A percentile compares a stretch with the other conserved stretches of the same genome.
These are phyloP conservation scores for Rhizopogon sp. DNA, from an alignment of 768 basidiomycete genomes.

Conservation along the genomic window DNA sequence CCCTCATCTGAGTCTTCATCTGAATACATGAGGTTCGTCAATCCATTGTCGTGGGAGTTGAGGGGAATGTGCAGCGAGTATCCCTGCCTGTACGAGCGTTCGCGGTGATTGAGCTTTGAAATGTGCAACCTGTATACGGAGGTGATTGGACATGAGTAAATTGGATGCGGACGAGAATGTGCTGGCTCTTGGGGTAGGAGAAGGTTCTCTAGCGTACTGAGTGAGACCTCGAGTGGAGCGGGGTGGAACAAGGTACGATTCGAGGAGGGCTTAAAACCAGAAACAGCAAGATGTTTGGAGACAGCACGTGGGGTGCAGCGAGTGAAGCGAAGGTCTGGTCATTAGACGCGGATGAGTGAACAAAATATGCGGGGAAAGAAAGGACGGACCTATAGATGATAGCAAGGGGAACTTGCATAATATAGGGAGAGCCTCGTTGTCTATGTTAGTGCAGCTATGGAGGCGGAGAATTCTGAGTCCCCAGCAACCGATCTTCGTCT, in stretches of 20 bases:
- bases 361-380: neutral
- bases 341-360: slow-evolving; percentile 1
- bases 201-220: slow-evolving; percentile 26
- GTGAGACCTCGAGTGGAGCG: slow-evolving; percentile 29
- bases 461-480: slow-evolving; percentile 54
- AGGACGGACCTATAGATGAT: slow-evolving; percentile 50
- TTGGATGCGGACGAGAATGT: slow-evolving; percentile 10
- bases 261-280: slow-evolving; percentile 23
- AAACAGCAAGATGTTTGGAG: slow-evolving; percentile 9
- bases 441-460: slow-evolving; percentile 46
- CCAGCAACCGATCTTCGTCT: slow-evolving; percentile 41
- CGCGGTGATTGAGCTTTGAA: slow-evolving; percentile 7
- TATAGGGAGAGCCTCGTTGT: slow-evolving; percentile 34
- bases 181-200: neutral
- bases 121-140: slow-evolving; percentile 26
- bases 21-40: neutral
- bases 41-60: neutral
- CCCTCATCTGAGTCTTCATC: neutral
- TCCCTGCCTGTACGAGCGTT: neutral
- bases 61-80: neutral
- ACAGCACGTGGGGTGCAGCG: slow-evolving; percentile 28
- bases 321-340: slow-evolving; percentile 47
- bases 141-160: slow-evolving; percentile 21
- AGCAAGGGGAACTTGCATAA: slow-evolving; percentile 53
- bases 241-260: slow-evolving; percentile 38